A percentile compares a stretch with the other conserved stretches of the same genome.
phyloP scores from a whole-genome alignment of 306 rosid species.

The Vachellia pachyceras region DNA sequence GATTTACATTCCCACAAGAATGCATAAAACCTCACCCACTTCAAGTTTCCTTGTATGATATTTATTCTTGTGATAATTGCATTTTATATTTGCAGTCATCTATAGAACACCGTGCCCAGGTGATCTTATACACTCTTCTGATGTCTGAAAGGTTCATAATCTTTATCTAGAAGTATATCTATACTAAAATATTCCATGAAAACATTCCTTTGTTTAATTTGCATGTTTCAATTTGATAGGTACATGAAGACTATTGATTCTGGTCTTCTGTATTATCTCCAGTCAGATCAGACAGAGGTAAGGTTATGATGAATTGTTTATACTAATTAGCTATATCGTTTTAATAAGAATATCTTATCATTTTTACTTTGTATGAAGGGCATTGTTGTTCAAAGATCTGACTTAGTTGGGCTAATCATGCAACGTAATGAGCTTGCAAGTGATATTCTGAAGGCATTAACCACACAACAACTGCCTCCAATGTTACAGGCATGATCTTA shows the following conservation, averaged over 20 bases:
- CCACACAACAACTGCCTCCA: slow-evolving; percentile 75
- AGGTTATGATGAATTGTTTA: slow-evolving; percentile 8
- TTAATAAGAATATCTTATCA: slow-evolving; percentile 26
- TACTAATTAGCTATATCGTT: slow-evolving; percentile 28
- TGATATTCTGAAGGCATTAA: slow-evolving; percentile 78
- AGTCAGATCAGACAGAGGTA: slow-evolving; percentile 84
- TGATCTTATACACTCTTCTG: slow-evolving; percentile 80
- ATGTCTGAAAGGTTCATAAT: slow-evolving; percentile 87
- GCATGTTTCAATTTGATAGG: slow-evolving; percentile 49
- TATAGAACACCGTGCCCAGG: slow-evolving; percentile 89
- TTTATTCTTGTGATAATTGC: slow-evolving; percentile 36
- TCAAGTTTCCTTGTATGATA: slow-evolving; percentile 18
- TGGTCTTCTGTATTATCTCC: slow-evolving; percentile 93
- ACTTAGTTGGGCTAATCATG: slow-evolving; percentile 87
- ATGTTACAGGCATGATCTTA: slow-evolving; percentile 64
- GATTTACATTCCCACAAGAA: slow-evolving; percentile 28
- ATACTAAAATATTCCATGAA: background rate
- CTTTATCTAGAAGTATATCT: slow-evolving; percentile 10
- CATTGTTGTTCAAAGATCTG: slow-evolving; percentile 76
- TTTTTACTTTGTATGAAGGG: slow-evolving; percentile 58
- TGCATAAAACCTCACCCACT: background rate
- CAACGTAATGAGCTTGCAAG: slow-evolving; percentile 90
- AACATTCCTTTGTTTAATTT: slow-evolving; percentile 25
- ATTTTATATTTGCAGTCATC: slow-evolving; percentile 66
- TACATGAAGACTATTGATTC: slow-evolving; percentile 73